Base-by-base conservation (phyloP, 139 green algal genomes). In the Closterium sp. region DNA sequence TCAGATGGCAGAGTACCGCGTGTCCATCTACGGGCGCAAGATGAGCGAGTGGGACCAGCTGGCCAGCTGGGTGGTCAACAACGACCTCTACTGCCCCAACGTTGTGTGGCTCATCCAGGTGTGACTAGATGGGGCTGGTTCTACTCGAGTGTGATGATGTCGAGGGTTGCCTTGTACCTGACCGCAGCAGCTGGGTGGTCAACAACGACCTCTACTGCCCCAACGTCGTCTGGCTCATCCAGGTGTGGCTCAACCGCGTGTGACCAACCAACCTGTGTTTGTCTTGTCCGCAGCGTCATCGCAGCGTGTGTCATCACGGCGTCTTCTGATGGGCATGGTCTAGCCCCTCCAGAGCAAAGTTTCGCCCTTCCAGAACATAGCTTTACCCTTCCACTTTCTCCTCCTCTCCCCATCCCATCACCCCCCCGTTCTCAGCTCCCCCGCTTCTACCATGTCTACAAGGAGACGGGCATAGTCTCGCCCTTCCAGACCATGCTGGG, bases 101-200 rank as follows among this genome's bases (percentile, higher is more conserved):
- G 97, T 98, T 55, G 93, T 99, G 86, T 99, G 98, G 98, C 95
- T 99, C 84, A 99, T 99, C 88, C 98, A 99, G 96, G 91, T 94
- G 21, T n/a, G n/a, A n/a, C n/a, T n/a, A n/a, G n/a, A n/a, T n/a
- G n/a, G n/a, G n/a, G n/a, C n/a, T n/a, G n/a, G n/a, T n/a, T n/a
- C n/a, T n/a, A n/a, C n/a, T n/a, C n/a, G n/a, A n/a, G n/a, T n/a
- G n/a, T n/a, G n/a, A n/a, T n/a, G n/a, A n/a, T n/a, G n/a, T n/a
- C n/a, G n/a, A n/a, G n/a, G n/a, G n/a, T n/a, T n/a, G n/a, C n/a
- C n/a, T n/a, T n/a, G n/a, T n/a, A n/a, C n/a, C n/a, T n/a, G n/a
- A n/a, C n/a, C n/a, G n/a, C n/a, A n/a, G n/a, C 4, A 95, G 96
- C 28, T 99, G 98, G 98, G 96, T 99, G 66, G 96, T 97, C 85